Evolutionary conservation across 331 rosid species (phyloP), one percentile per base, ranked within the genome.

Genomic region (Acacia pycnantha): DNA sequence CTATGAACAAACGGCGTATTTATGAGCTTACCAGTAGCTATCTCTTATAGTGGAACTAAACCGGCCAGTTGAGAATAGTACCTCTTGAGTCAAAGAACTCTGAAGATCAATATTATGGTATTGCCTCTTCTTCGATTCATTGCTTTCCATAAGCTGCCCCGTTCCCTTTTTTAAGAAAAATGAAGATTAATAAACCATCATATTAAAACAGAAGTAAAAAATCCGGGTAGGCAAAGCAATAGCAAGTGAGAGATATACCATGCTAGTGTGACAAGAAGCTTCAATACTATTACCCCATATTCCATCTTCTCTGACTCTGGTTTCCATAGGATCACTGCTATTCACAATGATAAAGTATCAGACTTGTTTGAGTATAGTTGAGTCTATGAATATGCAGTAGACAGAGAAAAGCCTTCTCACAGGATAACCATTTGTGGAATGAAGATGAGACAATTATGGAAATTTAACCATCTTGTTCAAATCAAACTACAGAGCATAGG

Each of bases 51-150:
- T 48, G 73, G 64, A 41, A 61, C 65, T 21, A 33, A 66, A 31
- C 35, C 64, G 21, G 71, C 35, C 64, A 26, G 71, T 74, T 40
- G 80, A 75, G 79, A 72, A 43, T 74, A 67, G n/a, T 88, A 92
- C 97, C 98, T 93, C 98, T 78, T 84, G 88, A 73, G 88, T 88
- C 88, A 93, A 88, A 77, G 94, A 93, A 84, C 78, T 84, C 77
- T 92, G 88, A 84, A 79, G 88, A 78, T 89, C 82, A 67, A 85
- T 79, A 53, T 80, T 78, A 53, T 70, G 48, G 81, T 82, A 31
- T 56, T 83, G 90, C 84, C 86, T 85, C 87, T 80, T 87, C 89
- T 75, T 86, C 62, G 87, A 88, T 84, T 90, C 94, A 77, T 82
- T 85, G 79, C 54, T 87, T 88, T 82, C 79, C 72, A 76, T 72